Percentiles rank a stretch among this genome's conserved stretches.
phyloP scores from a whole-genome alignment of 345 rosid genomes.

The Nephelium lappaceum region DNA sequence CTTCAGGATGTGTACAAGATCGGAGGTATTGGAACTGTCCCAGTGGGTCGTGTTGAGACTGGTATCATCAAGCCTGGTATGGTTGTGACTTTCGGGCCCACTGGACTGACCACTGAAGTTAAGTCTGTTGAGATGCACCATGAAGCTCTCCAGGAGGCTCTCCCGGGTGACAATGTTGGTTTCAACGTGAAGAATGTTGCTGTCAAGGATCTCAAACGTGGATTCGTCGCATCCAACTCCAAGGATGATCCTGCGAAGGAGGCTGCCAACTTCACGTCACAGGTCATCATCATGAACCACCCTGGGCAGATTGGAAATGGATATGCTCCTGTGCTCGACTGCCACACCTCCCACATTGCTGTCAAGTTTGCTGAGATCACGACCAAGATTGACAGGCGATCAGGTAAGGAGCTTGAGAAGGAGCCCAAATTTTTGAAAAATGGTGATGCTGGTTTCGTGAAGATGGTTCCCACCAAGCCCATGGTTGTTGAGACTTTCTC shows the following conservation, averaged over 20 bases:
- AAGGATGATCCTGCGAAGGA: constrained; percentile 49
- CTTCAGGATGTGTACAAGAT: constrained; percentile 37
- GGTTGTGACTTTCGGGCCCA: constrained; percentile 35
- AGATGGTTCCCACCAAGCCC: constrained; percentile 54
- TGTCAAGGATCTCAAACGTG: constrained; percentile 49
- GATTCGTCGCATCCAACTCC: constrained; percentile 44
- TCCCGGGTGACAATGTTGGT: constrained; percentile 43
- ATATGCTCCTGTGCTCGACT: constrained; percentile 56
- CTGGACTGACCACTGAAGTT: constrained; percentile 37
- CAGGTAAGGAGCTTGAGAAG: constrained; percentile 69
- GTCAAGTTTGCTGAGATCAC: constrained; percentile 61
- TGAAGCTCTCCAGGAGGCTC: constrained; percentile 39
- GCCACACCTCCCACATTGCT: constrained; percentile 66
- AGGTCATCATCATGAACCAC: constrained; percentile 68
- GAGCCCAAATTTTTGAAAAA: constrained; percentile 68
- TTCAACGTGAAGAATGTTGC: constrained; percentile 47
- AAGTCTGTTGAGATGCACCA: constrained; percentile 44
- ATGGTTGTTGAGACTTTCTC: constrained; percentile 45
- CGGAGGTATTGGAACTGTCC: constrained; percentile 40
- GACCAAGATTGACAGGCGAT: constrained; percentile 68
- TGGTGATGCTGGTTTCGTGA: constrained; percentile 61
- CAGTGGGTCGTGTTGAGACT: constrained; percentile 38
- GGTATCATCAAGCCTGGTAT: constrained; percentile 36
- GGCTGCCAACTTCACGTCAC: constrained; percentile 49
- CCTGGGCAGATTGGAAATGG: constrained; percentile 67